These are phyloP conservation scores for Spongospora subterranea DNA, from an alignment of 208 protist genomes.

Conservation along the genomic window DNA sequence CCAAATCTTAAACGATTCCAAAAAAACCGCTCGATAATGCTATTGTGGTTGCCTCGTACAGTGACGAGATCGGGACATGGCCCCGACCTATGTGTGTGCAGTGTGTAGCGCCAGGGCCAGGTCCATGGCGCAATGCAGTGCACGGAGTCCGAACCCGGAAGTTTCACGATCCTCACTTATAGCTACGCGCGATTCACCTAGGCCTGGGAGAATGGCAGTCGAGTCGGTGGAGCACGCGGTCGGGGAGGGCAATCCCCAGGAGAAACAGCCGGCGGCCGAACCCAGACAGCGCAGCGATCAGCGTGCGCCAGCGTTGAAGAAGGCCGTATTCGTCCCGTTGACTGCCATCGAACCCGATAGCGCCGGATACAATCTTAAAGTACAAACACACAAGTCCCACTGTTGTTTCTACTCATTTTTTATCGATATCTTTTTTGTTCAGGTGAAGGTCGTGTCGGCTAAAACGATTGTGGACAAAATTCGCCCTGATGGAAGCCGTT, in stretches of 20 bases:
- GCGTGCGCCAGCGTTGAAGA: background rate
- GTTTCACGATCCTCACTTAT: background rate
- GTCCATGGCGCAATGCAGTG: background rate
- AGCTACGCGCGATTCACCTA: background rate
- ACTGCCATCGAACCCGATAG: background rate
- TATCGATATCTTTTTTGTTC: background rate
- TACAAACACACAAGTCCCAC: background rate
- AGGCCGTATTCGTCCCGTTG: slow-evolving; percentile 45
- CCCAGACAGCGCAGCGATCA: background rate
- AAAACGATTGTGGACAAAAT: background rate
- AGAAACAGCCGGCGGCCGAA: too few relatives aligned
- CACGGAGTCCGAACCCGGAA: background rate
- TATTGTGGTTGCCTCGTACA: background rate
- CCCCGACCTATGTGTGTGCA: too few relatives aligned
- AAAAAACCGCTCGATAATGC: background rate
- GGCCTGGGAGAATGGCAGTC: slow-evolving; percentile 4
- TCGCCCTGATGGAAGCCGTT: slow-evolving; percentile 6
- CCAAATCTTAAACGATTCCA: background rate
- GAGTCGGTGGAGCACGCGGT: background rate
- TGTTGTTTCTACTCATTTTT: background rate
- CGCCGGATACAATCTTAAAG: slow-evolving; percentile 48
- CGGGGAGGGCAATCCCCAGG: background rate
- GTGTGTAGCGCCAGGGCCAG: too few relatives aligned
- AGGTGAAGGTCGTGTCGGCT: background rate
- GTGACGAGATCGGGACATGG: too few relatives aligned